Conservation (phyloP, 116 monocot species). For the Phalaenopsis hybrid region DNA sequence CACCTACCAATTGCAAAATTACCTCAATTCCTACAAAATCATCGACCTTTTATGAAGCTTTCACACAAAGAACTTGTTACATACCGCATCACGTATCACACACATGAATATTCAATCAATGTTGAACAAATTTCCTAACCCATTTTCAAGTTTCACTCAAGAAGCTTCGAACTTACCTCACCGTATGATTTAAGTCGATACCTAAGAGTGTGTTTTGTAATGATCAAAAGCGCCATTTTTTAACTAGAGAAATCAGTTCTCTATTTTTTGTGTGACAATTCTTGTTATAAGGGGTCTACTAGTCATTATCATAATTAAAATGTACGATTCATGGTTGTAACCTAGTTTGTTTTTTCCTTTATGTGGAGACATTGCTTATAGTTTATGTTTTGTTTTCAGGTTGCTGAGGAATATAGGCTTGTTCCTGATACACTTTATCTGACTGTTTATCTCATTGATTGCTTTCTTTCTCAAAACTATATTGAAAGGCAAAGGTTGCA, state of each 20-base stretch:
- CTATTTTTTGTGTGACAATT: not conserved
- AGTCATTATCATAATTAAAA: not conserved
- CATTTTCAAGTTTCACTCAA: no score
- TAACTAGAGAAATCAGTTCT: not conserved
- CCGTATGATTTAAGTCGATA: no score
- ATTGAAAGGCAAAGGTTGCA: constrained; percentile 77
- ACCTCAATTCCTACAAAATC: no score
- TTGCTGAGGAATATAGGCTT: constrained; percentile 89
- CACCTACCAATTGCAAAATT: no score
- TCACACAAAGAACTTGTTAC: no score
- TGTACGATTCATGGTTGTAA: not conserved
- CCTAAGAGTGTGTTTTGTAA: not conserved
- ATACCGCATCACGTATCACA: no score
- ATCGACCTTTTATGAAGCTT: no score
- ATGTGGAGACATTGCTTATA: not conserved
- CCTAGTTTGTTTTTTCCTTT: not conserved
- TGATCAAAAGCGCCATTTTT: not conserved
- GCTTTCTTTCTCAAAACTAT: constrained; percentile 66
- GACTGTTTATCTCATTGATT: constrained; percentile 68
- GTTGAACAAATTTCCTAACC: no score
- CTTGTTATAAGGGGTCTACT: not conserved
- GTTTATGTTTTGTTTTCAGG: constrained; percentile 33
- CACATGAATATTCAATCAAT: no score
- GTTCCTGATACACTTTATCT: constrained; percentile 95
- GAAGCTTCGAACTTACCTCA: no score